Evolutionary conservation across 306 rosid genomes (phyloP).

Genomic region (Pyrus communis): DNA sequence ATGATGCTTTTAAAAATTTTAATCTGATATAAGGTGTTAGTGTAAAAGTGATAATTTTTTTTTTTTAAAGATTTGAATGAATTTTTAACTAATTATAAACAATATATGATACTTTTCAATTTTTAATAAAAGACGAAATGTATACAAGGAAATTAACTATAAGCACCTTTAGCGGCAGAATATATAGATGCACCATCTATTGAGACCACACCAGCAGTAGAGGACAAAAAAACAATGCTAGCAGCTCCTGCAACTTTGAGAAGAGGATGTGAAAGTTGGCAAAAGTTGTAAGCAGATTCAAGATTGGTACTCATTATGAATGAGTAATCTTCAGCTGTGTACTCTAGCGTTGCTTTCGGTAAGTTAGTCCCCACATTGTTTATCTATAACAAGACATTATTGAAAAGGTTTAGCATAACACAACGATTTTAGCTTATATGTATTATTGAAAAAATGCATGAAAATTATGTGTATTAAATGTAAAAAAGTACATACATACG

Average conservation of each 20-base stretch:
- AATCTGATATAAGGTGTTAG: too few species aligned
- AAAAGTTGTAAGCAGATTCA: slow-evolving; percentile 31
- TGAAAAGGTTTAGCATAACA: background rate
- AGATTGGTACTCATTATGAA: slow-evolving; percentile 20
- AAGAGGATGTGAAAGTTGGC: slow-evolving; percentile 48
- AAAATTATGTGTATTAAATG: too few species aligned
- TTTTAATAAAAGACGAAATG: slow-evolving; percentile 31
- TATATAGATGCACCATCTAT: slow-evolving; percentile 3
- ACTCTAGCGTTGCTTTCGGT: slow-evolving; percentile 44
- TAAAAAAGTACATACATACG: too few species aligned
- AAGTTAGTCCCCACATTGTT: slow-evolving; percentile 57
- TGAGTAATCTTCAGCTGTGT: slow-evolving; percentile 36
- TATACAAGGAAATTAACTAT: background rate
- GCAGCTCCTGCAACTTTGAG: slow-evolving; percentile 36
- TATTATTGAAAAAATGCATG: too few species aligned
- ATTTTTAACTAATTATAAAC: too few species aligned
- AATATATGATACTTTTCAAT: slow-evolving; percentile 6
- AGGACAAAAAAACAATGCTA: slow-evolving; percentile 28
- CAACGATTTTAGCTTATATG: too few species aligned
- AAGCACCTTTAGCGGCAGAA: slow-evolving; percentile 33
- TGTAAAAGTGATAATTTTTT: too few species aligned
- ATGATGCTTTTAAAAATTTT: too few species aligned
- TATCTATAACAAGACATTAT: slow-evolving; percentile 12
- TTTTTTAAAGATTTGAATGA: too few species aligned
- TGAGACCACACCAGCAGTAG: slow-evolving; percentile 18